phyloP scores from a whole-genome alignment of 2,329 filamentous ascomycete genomes.

The Pestalotiopsis sp. region DNA sequence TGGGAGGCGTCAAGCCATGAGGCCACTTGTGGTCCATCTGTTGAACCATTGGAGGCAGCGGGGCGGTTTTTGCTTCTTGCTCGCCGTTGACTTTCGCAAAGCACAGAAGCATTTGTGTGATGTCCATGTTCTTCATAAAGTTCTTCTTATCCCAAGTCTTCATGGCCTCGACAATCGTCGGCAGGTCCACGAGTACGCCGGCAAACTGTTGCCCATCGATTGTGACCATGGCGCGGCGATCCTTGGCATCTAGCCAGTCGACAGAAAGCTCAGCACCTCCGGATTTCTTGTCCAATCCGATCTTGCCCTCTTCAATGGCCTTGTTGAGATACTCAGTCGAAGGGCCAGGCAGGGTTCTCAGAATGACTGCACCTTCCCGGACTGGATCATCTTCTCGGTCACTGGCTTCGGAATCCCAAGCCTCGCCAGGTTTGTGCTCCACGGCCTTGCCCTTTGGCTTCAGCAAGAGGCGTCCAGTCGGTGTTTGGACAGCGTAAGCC shows the following conservation, averaged over 20 bases:
- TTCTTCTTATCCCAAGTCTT: slow-evolving; percentile 90
- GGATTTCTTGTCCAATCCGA: slow-evolving; percentile 65
- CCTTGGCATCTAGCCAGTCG: slow-evolving; percentile 76
- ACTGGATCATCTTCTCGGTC: slow-evolving; percentile 86
- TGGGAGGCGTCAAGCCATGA: slow-evolving; percentile 84
- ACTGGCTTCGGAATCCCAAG: slow-evolving; percentile 95
- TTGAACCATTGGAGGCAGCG: slow-evolving; percentile 71
- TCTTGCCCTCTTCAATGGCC: slow-evolving; percentile 74
- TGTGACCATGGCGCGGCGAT: slow-evolving; percentile 72
- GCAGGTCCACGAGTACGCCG: slow-evolving; percentile 79
- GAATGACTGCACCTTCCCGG: slow-evolving; percentile 85
- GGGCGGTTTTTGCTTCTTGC: slow-evolving; percentile 64
- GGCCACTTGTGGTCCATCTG: slow-evolving; percentile 73
- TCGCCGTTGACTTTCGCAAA: slow-evolving; percentile 69
- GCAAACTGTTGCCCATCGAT: slow-evolving; percentile 75
- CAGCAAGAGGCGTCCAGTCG: slow-evolving; percentile 49
- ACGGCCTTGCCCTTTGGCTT: slow-evolving; percentile 71
- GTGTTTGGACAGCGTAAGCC: slow-evolving; percentile 35
- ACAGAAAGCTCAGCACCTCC: slow-evolving; percentile 79
- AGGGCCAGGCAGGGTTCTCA: slow-evolving; percentile 85
- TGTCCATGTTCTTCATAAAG: slow-evolving; percentile 87
- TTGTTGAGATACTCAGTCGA: slow-evolving; percentile 83
- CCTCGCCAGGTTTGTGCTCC: slow-evolving; percentile 75
- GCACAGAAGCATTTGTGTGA: slow-evolving; percentile 87
- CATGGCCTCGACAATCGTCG: slow-evolving; percentile 86